Evolutionary conservation across 23 red algal species (phyloP).

Genomic region (Chondrus crispus): DNA sequence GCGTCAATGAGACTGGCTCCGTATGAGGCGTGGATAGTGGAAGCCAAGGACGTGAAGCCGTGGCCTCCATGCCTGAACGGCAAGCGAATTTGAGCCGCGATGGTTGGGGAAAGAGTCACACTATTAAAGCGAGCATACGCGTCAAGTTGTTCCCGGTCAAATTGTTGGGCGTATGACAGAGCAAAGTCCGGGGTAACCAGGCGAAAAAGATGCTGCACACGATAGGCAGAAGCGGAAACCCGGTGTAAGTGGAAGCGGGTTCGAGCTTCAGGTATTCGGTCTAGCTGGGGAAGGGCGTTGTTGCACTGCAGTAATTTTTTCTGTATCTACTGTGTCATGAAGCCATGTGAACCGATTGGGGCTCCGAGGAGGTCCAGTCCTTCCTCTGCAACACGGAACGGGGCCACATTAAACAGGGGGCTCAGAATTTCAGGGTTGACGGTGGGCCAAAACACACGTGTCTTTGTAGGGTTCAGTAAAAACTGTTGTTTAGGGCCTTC

Average conservation of each 20-base stretch:
- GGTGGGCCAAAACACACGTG: too few relatives aligned
- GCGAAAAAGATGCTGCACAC: not conserved
- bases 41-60: not conserved
- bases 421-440: too few relatives aligned
- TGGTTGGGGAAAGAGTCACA: not conserved
- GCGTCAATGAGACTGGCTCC: not conserved
- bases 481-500: too few relatives aligned
- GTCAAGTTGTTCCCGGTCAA: not conserved
- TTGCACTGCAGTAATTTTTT: too few relatives aligned
- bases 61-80: not conserved
- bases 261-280: not conserved
- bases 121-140: not conserved
- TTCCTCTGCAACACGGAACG: too few relatives aligned
- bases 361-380: too few relatives aligned
- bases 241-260: not conserved
- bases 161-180: not conserved
- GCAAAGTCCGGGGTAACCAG: not conserved
- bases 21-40: not conserved
- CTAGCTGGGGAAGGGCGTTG: too few relatives aligned
- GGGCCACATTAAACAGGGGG: too few relatives aligned
- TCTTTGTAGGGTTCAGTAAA: too few relatives aligned
- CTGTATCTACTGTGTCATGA: too few relatives aligned
- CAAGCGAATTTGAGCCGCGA: not conserved
- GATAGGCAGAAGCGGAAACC: not conserved
- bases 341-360: too few relatives aligned